Evolutionary conservation across 345 rosid genomes (phyloP), one percentile per base, ranked within the genome.

Genomic region (Populus alba): DNA sequence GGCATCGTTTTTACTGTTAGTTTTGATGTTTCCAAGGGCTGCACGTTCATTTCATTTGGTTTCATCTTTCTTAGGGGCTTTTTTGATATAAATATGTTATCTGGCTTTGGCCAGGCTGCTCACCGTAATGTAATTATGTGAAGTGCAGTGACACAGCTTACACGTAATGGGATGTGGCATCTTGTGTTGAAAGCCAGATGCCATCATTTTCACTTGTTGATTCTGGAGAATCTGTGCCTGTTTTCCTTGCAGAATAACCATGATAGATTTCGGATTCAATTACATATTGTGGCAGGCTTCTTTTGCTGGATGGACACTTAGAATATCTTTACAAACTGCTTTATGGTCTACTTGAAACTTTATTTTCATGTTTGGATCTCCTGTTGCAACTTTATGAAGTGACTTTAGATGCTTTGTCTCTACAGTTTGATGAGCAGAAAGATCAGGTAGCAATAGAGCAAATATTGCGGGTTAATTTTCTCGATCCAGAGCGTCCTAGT

Each of bases 391-490:
- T 43, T 70, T 33, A 27, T 20, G 35, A 62, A 74, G 16, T 13
- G 33, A 35, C 61, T 47, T 35, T 37, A 5, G 23, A 74, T 74
- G 70, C 67, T 17, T 47, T 78, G 27, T 43, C 80, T 33, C 18
- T 79, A 73, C 90, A 97, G 98, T 94, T 97, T 86, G 97, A 97
- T 61, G 99, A 97, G 84, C 97, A 87, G 81, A 97, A 90, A 83
- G 98, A 97, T 73, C 92, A 90, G 79, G 91, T 86, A 33, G 87
- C 87, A 11, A 74, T 85, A 72, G 97, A 97, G 84, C 92, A 92
- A 82, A 90, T 97, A 83, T 66, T 97, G 86, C 92, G 90, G 66
- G 98, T 92, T 51, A 85, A 91, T 75, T 97, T 94, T 81, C 85
- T 97, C 20, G 94, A 97, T 79, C 97, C 97, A 0, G 92, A 84